Percentiles rank a stretch among this genome's conserved stretches.
phyloP scores from a whole-genome alignment of 2,329 filamentous ascomycete species.

The Hypoxylon sp. region DNA sequence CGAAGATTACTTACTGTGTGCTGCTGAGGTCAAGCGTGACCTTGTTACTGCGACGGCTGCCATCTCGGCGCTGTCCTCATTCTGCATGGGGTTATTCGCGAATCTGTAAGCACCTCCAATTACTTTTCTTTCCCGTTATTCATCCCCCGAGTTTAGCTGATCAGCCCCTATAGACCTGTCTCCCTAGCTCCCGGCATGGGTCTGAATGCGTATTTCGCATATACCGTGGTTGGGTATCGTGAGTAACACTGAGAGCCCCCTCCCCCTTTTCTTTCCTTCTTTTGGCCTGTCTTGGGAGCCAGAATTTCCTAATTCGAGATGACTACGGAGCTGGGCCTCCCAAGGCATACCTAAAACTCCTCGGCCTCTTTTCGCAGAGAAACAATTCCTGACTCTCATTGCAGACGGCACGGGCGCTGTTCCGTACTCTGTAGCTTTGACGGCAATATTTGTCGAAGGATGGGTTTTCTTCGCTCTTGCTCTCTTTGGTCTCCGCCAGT shows the following conservation, averaged over 20 bases:
- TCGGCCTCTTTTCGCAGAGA: no score
- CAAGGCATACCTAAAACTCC: no score
- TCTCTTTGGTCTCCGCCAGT: constrained; percentile 85
- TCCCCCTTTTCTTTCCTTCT: no score
- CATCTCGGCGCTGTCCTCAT: constrained; percentile 83
- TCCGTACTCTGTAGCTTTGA: constrained; percentile 82
- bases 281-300: no score
- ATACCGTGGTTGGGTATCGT: constrained; percentile 76
- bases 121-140: not conserved
- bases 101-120: constrained; percentile 71
- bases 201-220: constrained; percentile 89
- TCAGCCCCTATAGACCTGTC: constrained; percentile 65
- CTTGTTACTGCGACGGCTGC: constrained; percentile 88
- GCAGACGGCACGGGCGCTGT: constrained; percentile 77
- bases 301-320: no score
- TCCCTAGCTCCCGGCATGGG: constrained; percentile 83
- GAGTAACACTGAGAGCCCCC: no score
- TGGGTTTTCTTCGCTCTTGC: constrained; percentile 87
- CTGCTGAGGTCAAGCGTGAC: constrained; percentile 78
- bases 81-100: constrained; percentile 86
- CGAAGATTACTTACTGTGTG: constrained; percentile 74
- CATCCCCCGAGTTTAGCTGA: constrained; percentile 1
- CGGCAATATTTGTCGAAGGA: constrained; percentile 90
- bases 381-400: no score
- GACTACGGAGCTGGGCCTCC: no score